A percentile compares a stretch with the other conserved stretches of the same genome.
Conservation (phyloP, 1,139 yeast species). For the Hansenula lynferdii region DNA sequence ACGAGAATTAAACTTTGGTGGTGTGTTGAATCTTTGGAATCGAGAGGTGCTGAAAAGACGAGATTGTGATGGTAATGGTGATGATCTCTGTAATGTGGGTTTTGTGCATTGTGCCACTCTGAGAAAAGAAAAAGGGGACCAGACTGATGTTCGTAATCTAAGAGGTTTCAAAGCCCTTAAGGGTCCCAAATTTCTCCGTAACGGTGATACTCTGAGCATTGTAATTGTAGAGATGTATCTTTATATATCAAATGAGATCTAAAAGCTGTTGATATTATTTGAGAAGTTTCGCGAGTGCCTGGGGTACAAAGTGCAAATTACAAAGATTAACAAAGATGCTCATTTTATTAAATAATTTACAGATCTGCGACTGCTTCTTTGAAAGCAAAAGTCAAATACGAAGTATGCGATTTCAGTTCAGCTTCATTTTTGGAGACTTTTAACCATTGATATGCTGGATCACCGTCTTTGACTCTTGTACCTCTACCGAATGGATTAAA, state of each 20-base stretch:
- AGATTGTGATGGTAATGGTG: neutral
- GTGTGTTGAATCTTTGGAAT: neutral
- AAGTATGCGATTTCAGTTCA: constrained; percentile 90
- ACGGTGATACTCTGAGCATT: no score
- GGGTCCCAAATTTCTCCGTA: no score
- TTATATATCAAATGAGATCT: no score
- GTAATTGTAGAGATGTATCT: no score
- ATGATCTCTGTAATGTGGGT: neutral
- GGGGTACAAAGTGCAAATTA: no score
- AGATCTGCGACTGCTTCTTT: constrained; percentile 20
- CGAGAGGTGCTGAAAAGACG: neutral
- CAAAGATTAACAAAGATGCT: neutral
- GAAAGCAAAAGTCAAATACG: constrained; percentile 87
- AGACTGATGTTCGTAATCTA: no score
- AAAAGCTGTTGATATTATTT: no score
- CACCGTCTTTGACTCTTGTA: constrained; percentile 79
- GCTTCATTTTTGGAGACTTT: constrained; percentile 77
- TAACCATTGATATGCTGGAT: constrained; percentile 70
- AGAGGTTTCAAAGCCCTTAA: no score
- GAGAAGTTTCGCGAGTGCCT: no score
- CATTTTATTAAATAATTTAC: neutral
- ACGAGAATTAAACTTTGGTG: constrained; percentile 12
- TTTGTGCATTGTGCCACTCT: neutral
- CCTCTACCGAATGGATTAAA: constrained; percentile 89
- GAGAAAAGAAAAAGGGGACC: no score